A percentile compares a stretch with the other conserved stretches of the same genome.
Evolutionary conservation across 1,284 basidiomycete species (phyloP).

Genomic region (Psilocybe mexicana): DNA sequence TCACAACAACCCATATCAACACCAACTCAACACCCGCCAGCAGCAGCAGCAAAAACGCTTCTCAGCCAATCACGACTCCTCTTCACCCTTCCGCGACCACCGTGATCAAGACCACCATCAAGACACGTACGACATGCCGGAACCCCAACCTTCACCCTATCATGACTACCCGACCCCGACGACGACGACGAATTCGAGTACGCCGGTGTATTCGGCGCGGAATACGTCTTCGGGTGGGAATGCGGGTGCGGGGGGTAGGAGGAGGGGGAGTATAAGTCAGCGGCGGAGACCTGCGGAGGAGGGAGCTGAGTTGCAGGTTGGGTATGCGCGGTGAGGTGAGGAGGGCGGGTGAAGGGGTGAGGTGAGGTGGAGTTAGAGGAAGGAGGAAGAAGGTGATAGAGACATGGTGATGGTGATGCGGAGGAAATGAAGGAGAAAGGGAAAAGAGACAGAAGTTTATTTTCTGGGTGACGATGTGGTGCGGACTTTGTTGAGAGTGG

Average conservation of each 20-base stretch:
- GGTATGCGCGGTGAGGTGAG: conserved; percentile 22
- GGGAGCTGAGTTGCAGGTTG: conserved; percentile 32
- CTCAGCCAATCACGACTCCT: conserved; percentile 6
- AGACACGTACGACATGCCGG: too few relatives aligned
- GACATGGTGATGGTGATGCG: conserved; percentile 1
- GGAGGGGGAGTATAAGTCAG: conserved; percentile 15
- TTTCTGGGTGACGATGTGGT: background rate
- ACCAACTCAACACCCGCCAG: background rate
- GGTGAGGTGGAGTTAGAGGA: background rate
- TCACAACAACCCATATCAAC: conserved; percentile 19
- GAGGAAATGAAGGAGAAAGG: background rate
- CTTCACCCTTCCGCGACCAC: conserved; percentile 31
- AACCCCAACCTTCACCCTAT: conserved; percentile 23
- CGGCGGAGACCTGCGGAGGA: conserved; percentile 22
- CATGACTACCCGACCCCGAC: conserved; percentile 25
- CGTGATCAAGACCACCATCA: too few relatives aligned
- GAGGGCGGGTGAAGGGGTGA: background rate
- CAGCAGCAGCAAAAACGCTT: background rate
- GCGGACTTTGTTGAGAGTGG: too few relatives aligned
- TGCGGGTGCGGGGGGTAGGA: background rate
- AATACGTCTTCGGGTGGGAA: background rate
- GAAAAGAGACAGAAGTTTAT: background rate
- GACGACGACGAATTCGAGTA: conserved; percentile 15
- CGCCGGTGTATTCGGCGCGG: conserved; percentile 25
- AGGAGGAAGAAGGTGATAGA: too few relatives aligned